These are phyloP conservation scores for Thalassiosira profunda DNA, from an alignment of 108 stramenopile genomes.

Conservation along the genomic window DNA sequence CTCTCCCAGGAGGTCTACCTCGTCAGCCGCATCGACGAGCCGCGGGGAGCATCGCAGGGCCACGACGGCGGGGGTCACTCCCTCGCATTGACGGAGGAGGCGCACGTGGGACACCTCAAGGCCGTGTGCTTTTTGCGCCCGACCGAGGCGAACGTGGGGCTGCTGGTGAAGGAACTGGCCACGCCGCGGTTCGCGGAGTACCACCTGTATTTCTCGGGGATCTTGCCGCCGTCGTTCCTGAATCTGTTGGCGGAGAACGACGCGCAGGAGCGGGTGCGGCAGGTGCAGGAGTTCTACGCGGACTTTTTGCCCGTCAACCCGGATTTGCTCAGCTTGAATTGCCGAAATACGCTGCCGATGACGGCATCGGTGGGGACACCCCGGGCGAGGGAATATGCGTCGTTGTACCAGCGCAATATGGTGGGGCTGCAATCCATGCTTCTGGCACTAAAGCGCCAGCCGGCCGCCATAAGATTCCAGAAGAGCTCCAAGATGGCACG, in stretches of 20 bases:
- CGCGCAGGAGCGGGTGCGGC: constrained; percentile 80
- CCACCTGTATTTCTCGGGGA: constrained; percentile 97
- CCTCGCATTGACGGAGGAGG: constrained; percentile 50
- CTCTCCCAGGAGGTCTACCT: constrained; percentile 87
- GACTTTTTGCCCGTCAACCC: constrained; percentile 97
- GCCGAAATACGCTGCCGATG: constrained; percentile 82
- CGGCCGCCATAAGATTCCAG: constrained; percentile 92
- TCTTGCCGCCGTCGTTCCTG: constrained; percentile 75
- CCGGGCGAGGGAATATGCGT: constrained; percentile 66
- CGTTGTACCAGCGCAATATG: constrained; percentile 88
- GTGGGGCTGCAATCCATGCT: constrained; percentile 91
- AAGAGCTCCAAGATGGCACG: constrained; percentile 75
- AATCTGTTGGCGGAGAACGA: constrained; percentile 94
- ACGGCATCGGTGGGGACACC: constrained; percentile 60
- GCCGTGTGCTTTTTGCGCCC: constrained; percentile 95
- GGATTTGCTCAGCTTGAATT: constrained; percentile 93
- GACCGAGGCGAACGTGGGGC: constrained; percentile 81
- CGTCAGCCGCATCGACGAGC: constrained; percentile 73
- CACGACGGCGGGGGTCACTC: constrained; percentile 25
- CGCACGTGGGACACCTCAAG: constrained; percentile 84
- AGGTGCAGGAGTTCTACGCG: constrained; percentile 98
- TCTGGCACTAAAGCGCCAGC: constrained; percentile 90
- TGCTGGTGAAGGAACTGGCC: constrained; percentile 82
- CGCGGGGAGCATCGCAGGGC: constrained; percentile 15
- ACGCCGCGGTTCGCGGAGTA: constrained; percentile 93